Conservation (phyloP, 2,329 filamentous ascomycete genomes). For the Chaetomium strumarium region DNA sequence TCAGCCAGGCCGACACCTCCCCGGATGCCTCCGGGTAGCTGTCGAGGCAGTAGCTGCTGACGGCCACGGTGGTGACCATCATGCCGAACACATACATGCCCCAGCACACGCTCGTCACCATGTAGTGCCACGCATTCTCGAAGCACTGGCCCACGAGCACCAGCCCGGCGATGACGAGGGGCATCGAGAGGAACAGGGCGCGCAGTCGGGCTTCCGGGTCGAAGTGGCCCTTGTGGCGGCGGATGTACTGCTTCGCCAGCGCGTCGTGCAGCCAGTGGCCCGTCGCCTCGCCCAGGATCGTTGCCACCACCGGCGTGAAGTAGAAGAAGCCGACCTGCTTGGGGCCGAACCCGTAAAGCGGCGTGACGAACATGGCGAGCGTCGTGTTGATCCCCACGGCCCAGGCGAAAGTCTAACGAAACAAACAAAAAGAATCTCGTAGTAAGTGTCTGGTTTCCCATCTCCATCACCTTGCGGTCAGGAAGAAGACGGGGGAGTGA, state of each 20-base stretch:
- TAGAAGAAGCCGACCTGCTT: constrained; percentile 51
- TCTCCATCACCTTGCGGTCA: neutral
- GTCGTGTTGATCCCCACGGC: constrained; percentile 53
- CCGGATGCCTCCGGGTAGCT: constrained; percentile 50
- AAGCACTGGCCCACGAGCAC: constrained; percentile 49
- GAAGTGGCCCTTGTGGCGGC: constrained; percentile 44
- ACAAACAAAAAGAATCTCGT: no score
- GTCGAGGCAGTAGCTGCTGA: constrained; percentile 49
- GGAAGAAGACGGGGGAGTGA: neutral
- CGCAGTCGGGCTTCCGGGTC: constrained; percentile 51
- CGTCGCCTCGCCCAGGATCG: constrained; percentile 45
- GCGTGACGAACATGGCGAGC: constrained; percentile 44
- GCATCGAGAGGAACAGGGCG: constrained; percentile 41
- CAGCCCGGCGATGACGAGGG: constrained; percentile 45
- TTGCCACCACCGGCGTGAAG: constrained; percentile 51
- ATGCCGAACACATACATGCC: constrained; percentile 51
- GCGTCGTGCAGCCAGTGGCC: constrained; percentile 54
- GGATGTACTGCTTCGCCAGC: constrained; percentile 40
- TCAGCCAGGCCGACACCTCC: constrained; percentile 48
- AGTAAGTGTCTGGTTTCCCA: no score
- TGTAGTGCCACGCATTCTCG: constrained; percentile 45
- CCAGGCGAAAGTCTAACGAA: constrained; percentile 40
- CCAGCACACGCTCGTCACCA: constrained; percentile 44
- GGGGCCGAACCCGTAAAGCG: constrained; percentile 45
- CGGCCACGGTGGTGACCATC: constrained; percentile 48